Conservation (phyloP, 1,284 basidiomycete species). For the Boletus smithii region DNA sequence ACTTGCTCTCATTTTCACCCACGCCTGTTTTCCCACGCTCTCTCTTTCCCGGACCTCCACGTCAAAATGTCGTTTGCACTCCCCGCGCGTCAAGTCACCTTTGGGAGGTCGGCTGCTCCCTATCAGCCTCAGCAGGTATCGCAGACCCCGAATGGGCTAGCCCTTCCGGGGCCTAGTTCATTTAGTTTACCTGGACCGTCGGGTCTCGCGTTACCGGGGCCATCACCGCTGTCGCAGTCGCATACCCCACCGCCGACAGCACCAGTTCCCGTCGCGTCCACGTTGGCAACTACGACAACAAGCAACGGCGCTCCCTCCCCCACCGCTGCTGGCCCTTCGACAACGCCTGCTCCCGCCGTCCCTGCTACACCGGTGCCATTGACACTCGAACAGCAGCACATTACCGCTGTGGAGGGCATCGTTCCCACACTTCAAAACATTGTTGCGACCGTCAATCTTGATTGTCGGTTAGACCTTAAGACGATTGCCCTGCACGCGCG, state of each 20-base stretch:
- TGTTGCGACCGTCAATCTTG: conserved; percentile 98
- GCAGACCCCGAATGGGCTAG: conserved; percentile 41
- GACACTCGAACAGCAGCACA: conserved; percentile 85
- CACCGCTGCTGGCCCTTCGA: conserved; percentile 49
- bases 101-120: conserved; percentile 57
- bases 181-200: conserved; percentile 43
- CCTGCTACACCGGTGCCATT: conserved; percentile 66
- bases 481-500: conserved; percentile 97
- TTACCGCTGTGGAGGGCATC: conserved; percentile 91
- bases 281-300: conserved; percentile 27
- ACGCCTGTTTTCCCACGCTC: conserved; percentile 31
- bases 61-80: conserved; percentile 59
- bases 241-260: conserved; percentile 36
- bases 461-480: conserved; percentile 96
- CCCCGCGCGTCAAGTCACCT: conserved; percentile 72
- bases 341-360: conserved; percentile 44
- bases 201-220: conserved; percentile 43
- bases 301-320: conserved; percentile 30
- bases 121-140: conserved; percentile 44
- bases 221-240: conserved; percentile 34
- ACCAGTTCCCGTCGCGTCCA: conserved; percentile 28
- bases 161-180: conserved; percentile 49
- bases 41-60: conserved; percentile 22
- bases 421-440: conserved; percentile 97
- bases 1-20: conserved; percentile 24